Percentiles rank a stretch among this genome's conserved stretches.
Evolutionary conservation across 345 rosid genomes (phyloP).

Genomic region (Dipteronia sinensis): DNA sequence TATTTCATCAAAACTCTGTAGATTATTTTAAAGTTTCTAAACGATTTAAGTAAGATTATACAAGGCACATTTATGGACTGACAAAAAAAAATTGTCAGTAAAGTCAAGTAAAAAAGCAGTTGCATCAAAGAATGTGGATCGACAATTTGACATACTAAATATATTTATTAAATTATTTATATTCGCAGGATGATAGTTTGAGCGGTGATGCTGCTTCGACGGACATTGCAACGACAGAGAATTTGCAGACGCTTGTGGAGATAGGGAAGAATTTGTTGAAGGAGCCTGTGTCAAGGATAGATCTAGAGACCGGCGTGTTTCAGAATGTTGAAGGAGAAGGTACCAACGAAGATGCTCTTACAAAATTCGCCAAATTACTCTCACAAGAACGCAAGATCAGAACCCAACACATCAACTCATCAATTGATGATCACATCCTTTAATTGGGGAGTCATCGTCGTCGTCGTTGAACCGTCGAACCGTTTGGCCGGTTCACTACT

Average conservation of each 20-base stretch:
- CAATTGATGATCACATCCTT: neutral
- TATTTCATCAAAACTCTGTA: too few species aligned
- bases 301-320: constrained; percentile 17
- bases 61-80: too few species aligned
- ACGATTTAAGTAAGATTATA: too few species aligned
- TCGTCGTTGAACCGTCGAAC: too few species aligned
- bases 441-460: too few species aligned
- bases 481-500: too few species aligned
- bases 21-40: too few species aligned
- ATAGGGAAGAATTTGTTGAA: constrained; percentile 9
- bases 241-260: constrained; percentile 23
- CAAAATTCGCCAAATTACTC: constrained; percentile 17
- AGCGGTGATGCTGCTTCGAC: constrained; percentile 17
- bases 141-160: too few species aligned
- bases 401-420: neutral
- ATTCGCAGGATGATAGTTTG: constrained; percentile 21
- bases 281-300: constrained; percentile 19
- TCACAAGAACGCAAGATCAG: constrained; percentile 15
- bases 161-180: neutral
- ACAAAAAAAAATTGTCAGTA: too few species aligned
- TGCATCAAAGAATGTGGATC: too few species aligned
- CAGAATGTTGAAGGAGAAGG: constrained; percentile 12
- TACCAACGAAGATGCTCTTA: constrained; percentile 27
- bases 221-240: constrained; percentile 12
- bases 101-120: too few species aligned